Conservation (phyloP, 371 early-diverging fungal species). For the Syncephalastrum sp. region DNA sequence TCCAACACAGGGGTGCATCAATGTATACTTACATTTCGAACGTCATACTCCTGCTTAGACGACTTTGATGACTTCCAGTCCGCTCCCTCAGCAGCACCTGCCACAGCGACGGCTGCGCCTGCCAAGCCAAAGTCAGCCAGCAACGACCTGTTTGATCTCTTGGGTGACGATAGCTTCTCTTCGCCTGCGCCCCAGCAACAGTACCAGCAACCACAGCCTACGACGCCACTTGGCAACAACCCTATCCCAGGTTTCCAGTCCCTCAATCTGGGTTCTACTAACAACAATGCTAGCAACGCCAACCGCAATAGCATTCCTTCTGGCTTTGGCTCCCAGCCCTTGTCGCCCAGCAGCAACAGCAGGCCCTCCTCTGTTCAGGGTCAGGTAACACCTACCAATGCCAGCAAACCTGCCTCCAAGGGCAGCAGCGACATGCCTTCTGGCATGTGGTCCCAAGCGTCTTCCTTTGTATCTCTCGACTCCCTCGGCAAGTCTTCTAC, state of each 20-base stretch:
- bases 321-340: constrained; percentile 7
- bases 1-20: neutral
- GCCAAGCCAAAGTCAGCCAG: constrained; percentile 10
- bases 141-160: constrained; percentile 43
- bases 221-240: too few relatives aligned
- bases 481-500: constrained; percentile 51
- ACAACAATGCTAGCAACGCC: constrained; percentile 2
- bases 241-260: too few relatives aligned
- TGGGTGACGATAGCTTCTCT: constrained; percentile 35
- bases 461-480: constrained; percentile 55
- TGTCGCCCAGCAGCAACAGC: constrained; percentile 12
- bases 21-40: neutral
- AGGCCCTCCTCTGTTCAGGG: constrained; percentile 8
- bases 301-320: neutral
- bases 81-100: constrained; percentile 30
- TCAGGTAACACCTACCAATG: constrained; percentile 3
- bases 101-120: constrained; percentile 10
- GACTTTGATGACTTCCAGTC: constrained; percentile 68
- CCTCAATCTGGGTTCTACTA: neutral
- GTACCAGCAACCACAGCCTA: constrained; percentile 8
- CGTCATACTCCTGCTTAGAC: constrained; percentile 15
- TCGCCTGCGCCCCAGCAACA: constrained; percentile 13
- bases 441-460: constrained; percentile 61
- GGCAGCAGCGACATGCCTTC: constrained; percentile 21
- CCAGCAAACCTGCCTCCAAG: constrained; percentile 2